Conservation (phyloP, 2,329 filamentous ascomycete genomes). For the Sporothrix pallida region DNA sequence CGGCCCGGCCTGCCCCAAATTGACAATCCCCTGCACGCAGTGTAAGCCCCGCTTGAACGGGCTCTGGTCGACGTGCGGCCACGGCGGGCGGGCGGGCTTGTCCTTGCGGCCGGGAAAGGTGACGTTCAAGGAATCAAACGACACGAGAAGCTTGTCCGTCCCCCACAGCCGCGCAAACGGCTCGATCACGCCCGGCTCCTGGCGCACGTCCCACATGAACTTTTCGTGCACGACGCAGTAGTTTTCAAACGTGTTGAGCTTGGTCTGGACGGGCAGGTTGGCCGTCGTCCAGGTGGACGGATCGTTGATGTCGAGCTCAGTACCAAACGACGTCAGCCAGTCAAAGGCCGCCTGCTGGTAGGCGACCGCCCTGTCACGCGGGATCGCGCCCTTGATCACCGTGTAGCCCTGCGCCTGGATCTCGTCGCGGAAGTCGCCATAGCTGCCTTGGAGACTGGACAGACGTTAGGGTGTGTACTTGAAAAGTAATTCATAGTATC, state of each 20-base stretch:
- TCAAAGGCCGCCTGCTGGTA: slow-evolving; percentile 44
- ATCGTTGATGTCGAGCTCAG: slow-evolving; percentile 39
- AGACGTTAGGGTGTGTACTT: too few species aligned
- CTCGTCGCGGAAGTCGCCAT: not conserved
- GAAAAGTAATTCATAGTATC: too few species aligned
- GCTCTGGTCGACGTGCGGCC: slow-evolving; percentile 33
- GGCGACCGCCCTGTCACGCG: slow-evolving; percentile 37
- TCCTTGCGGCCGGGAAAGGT: slow-evolving; percentile 23
- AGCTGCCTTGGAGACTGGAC: too few species aligned
- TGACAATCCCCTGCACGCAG: slow-evolving; percentile 35
- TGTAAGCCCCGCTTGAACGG: not conserved
- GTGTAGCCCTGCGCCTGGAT: not conserved
- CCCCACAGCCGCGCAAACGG: slow-evolving; percentile 49
- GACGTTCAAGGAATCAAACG: slow-evolving; percentile 47
- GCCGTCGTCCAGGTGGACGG: slow-evolving; percentile 46
- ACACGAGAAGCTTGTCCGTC: slow-evolving; percentile 45
- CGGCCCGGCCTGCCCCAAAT: slow-evolving; percentile 27
- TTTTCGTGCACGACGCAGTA: slow-evolving; percentile 48
- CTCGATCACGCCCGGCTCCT: slow-evolving; percentile 47
- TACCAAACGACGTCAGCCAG: slow-evolving; percentile 37
- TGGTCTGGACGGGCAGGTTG: slow-evolving; percentile 46
- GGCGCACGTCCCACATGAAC: slow-evolving; percentile 48
- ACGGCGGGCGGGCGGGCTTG: not conserved
- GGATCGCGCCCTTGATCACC: slow-evolving; percentile 11
- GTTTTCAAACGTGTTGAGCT: slow-evolving; percentile 41